Evolutionary conservation across 768 basidiomycete species (phyloP).

Genomic region (Thelephora ganbajun): DNA sequence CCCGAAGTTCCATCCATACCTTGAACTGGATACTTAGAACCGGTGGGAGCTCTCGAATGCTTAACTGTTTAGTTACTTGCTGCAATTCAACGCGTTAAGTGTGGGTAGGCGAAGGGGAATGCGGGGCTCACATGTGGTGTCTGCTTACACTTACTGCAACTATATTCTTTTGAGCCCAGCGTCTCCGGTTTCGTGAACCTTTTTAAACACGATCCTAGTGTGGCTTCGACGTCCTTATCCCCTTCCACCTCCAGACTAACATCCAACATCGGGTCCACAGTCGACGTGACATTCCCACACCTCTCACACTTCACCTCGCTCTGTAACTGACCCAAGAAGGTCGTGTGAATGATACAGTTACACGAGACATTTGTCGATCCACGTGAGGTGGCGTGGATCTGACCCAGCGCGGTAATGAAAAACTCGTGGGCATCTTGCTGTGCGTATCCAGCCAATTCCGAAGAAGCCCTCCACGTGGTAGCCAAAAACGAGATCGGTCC

Average conservation of each 20-base stretch:
- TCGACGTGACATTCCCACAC: slow-evolving; percentile 66
- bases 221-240: slow-evolving; percentile 41
- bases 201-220: slow-evolving; percentile 61
- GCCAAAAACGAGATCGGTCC: slow-evolving; percentile 76
- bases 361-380: slow-evolving; percentile 68
- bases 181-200: slow-evolving; percentile 84
- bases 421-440: slow-evolving; percentile 93
- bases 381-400: slow-evolving; percentile 69
- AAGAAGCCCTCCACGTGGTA: slow-evolving; percentile 66
- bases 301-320: slow-evolving; percentile 84
- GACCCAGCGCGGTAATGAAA: slow-evolving; percentile 73
- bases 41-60: slow-evolving; percentile 73
- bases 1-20: slow-evolving; percentile 30
- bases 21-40: slow-evolving; percentile 94
- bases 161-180: slow-evolving; percentile 70
- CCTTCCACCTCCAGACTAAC: slow-evolving; percentile 73
- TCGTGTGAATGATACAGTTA: slow-evolving; percentile 83
- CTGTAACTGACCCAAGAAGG: slow-evolving; percentile 76
- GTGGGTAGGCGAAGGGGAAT: slow-evolving; percentile 1
- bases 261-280: slow-evolving; percentile 83
- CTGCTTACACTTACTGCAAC: slow-evolving; percentile 70
- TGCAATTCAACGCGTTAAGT: slow-evolving; percentile 15
- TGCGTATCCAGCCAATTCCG: slow-evolving; percentile 80
- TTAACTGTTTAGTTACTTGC: slow-evolving; percentile 76
- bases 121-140: slow-evolving; percentile 37